Conservation (phyloP, 2,329 filamentous ascomycete species). For the Tolypocladium pustulatum region DNA sequence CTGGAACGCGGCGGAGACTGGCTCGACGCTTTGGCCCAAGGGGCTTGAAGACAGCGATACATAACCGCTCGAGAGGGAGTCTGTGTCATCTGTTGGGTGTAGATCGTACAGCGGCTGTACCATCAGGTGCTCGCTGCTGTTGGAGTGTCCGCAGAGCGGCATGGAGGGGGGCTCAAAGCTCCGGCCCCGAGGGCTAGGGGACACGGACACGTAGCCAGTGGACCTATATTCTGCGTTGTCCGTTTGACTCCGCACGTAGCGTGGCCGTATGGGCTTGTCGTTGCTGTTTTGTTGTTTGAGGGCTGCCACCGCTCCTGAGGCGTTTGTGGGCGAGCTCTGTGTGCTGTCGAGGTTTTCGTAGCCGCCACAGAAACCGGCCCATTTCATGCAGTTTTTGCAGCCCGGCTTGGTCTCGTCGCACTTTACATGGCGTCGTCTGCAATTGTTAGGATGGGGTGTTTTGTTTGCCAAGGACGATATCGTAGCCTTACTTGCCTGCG, state of each 20-base stretch:
- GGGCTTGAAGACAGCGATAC: not conserved
- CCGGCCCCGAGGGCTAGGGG: not conserved
- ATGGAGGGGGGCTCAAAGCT: not conserved
- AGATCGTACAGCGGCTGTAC: not conserved
- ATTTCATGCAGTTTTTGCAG: slow-evolving; percentile 23
- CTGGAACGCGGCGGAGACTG: not conserved
- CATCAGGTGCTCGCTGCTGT: not conserved
- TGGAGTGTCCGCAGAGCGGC: not conserved
- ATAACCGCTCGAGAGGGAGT: not conserved
- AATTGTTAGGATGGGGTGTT: slow-evolving; percentile 1
- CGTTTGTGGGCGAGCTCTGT: not conserved
- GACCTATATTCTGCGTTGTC: not conserved
- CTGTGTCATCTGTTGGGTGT: not conserved
- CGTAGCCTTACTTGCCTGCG: slow-evolving; percentile 16
- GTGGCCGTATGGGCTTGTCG: not conserved
- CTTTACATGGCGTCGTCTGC: slow-evolving; percentile 22
- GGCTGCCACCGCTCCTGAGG: not conserved
- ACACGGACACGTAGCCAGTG: not conserved
- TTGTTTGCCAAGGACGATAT: not conserved
- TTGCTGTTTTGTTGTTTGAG: not conserved
- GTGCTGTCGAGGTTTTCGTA: slow-evolving; percentile 10
- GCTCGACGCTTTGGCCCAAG: not conserved
- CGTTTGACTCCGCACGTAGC: not conserved
- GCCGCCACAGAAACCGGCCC: slow-evolving; percentile 22
- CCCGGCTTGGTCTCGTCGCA: slow-evolving; percentile 24